Percentiles rank a stretch among this genome's conserved stretches.
phyloP scores from a whole-genome alignment of 257 asterid species.

The Solanum okadae region DNA sequence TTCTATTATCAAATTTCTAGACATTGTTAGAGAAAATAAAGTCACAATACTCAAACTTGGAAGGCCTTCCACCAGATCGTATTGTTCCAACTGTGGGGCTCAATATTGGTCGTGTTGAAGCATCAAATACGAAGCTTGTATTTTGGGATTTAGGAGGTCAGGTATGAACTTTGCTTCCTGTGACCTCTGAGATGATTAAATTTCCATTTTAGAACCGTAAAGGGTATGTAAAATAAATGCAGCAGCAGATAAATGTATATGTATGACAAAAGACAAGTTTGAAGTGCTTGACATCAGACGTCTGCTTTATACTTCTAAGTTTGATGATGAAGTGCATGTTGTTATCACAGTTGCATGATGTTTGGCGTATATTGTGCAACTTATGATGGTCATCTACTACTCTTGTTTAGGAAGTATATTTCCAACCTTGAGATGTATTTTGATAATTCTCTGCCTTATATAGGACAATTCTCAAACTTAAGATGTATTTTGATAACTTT shows the following conservation, averaged over 20 bases:
- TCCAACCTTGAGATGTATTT: neutral
- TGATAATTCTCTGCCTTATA: neutral
- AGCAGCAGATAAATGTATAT: neutral
- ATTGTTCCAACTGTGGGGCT: slow-evolving; percentile 96
- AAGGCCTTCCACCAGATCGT: slow-evolving; percentile 90
- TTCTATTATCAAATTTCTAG: slow-evolving; percentile 21
- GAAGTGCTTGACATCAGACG: neutral
- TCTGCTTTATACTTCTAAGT: neutral
- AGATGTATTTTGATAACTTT: neutral
- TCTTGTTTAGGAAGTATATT: neutral
- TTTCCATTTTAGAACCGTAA: neutral
- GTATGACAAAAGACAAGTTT: neutral
- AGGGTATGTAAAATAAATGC: neutral
- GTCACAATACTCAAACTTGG: slow-evolving; percentile 66
- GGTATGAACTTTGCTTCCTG: slow-evolving; percentile 31
- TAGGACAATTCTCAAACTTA: neutral
- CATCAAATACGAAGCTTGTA: slow-evolving; percentile 63
- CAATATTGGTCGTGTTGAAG: slow-evolving; percentile 83
- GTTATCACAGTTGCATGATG: neutral
- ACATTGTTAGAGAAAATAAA: slow-evolving; percentile 84
- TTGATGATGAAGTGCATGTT: neutral
- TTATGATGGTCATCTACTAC: neutral
- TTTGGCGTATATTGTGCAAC: neutral
- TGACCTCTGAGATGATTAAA: neutral
- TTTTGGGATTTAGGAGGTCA: slow-evolving; percentile 99